Percentiles rank a stretch among this genome's conserved stretches.
These are phyloP conservation scores for Debaryomycetaceae sp. DNA, from an alignment of 1,139 yeast genomes.

Conservation along the genomic window DNA sequence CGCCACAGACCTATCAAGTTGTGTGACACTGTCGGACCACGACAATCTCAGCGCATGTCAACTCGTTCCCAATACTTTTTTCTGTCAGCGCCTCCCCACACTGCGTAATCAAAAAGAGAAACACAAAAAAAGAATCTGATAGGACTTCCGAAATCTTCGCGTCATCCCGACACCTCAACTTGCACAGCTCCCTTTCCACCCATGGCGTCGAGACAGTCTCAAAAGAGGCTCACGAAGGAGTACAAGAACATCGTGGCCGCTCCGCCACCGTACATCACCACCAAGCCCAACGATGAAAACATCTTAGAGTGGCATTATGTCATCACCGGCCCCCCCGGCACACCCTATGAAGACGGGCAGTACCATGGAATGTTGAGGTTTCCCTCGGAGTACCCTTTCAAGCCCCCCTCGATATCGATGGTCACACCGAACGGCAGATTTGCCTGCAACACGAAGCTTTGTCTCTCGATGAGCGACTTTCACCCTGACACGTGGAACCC, in stretches of 20 bases:
- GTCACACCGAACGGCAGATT: slow-evolving; percentile 84
- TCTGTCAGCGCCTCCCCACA: slow-evolving; percentile 1
- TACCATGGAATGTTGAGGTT: slow-evolving; percentile 84
- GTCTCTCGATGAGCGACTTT: slow-evolving; percentile 85
- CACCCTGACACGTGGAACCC: slow-evolving; percentile 97
- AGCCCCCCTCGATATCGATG: slow-evolving; percentile 90
- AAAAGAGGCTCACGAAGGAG: slow-evolving; percentile 64
- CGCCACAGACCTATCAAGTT: no score
- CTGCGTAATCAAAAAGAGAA: background rate
- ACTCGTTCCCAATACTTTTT: no score
- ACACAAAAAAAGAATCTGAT: slow-evolving; percentile 1
- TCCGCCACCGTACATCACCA: slow-evolving; percentile 78
- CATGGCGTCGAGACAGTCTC: slow-evolving; percentile 50
- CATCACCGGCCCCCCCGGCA: slow-evolving; percentile 80
- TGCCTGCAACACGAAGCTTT: slow-evolving; percentile 70
- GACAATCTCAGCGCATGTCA: no score
- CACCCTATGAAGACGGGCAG: slow-evolving; percentile 83
- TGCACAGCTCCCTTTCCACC: slow-evolving; percentile 1
- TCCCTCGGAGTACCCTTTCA: slow-evolving; percentile 85
- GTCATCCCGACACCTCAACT: background rate
- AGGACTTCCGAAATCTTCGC: background rate
- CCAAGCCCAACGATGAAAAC: slow-evolving; percentile 80
- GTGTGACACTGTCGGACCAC: no score
- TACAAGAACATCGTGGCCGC: slow-evolving; percentile 66
- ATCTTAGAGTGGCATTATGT: slow-evolving; percentile 76